Conservation (phyloP, 2,329 filamentous ascomycete genomes). For the Nothomitra cinnamomea region DNA sequence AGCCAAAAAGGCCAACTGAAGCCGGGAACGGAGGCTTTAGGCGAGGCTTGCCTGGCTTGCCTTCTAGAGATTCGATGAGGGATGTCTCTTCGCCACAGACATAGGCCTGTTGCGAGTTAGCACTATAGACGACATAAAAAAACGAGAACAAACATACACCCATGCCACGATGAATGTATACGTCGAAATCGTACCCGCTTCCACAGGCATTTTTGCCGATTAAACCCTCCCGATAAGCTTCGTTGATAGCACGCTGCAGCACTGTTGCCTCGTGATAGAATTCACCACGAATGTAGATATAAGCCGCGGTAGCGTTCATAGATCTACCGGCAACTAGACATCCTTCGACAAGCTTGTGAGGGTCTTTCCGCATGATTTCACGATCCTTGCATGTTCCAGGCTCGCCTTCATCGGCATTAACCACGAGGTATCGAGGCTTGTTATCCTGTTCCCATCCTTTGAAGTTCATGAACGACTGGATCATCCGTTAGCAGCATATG, state of each 20-base stretch:
- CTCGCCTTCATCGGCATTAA: constrained; percentile 98
- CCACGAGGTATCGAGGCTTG: constrained; percentile 89
- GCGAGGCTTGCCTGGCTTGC: constrained; percentile 95
- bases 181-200: constrained; percentile 93
- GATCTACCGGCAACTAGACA: constrained; percentile 89
- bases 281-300: constrained; percentile 98
- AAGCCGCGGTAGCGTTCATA: constrained; percentile 97
- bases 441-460: constrained; percentile 98
- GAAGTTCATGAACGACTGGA: constrained; percentile 97
- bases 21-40: constrained; percentile 98
- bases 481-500: constrained; percentile 4
- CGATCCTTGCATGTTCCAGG: constrained; percentile 98
- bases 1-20: constrained; percentile 92
- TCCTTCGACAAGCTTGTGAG: constrained; percentile 96
- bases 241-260: constrained; percentile 88
- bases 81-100: constrained; percentile 98
- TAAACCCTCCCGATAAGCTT: constrained; percentile 84
- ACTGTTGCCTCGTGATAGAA: constrained; percentile 93
- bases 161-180: constrained; percentile 90
- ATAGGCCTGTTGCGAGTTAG: constrained; percentile 37
- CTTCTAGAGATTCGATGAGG: constrained; percentile 92
- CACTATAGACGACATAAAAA: not conserved
- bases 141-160: constrained; percentile 33
- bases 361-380: constrained; percentile 99
- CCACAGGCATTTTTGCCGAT: constrained; percentile 98